phyloP scores from a whole-genome alignment of 1,284 basidiomycete genomes.

The Fomitopsis betulina region DNA sequence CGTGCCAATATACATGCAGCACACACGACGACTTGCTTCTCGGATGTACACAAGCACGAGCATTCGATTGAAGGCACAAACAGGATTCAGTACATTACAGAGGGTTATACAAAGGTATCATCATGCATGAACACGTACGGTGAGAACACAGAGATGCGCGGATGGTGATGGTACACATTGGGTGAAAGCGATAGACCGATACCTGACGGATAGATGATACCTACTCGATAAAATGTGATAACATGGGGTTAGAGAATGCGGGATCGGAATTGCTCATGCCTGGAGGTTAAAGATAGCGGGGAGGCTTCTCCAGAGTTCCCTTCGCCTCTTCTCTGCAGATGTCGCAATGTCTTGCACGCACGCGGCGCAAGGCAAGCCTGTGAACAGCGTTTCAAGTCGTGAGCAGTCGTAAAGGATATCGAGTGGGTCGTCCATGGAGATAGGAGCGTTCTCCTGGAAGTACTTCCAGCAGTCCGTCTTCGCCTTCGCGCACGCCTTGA shows the following conservation, averaged over 20 bases:
- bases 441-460: conserved; percentile 30
- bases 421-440: conserved; percentile 30
- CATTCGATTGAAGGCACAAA: too few species aligned
- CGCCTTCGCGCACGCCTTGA: conserved; percentile 25
- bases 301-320: conserved; percentile 28
- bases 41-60: too few species aligned
- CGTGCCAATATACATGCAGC: background rate
- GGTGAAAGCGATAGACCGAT: background rate
- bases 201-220: background rate
- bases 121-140: too few species aligned
- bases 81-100: too few species aligned
- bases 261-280: conserved; percentile 5
- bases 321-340: conserved; percentile 27
- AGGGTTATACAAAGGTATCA: too few species aligned
- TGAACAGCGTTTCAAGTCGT: conserved; percentile 25
- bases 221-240: background rate
- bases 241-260: background rate
- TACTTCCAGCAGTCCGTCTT: conserved; percentile 29
- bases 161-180: too few species aligned
- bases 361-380: conserved; percentile 24
- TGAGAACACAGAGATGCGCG: too few species aligned
- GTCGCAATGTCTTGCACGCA: conserved; percentile 24
- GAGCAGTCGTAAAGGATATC: conserved; percentile 29
- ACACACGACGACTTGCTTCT: background rate
- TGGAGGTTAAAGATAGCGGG: conserved; percentile 28